Conservation (phyloP, 176 grass and related monocot genomes). For the Avena insularis region DNA sequence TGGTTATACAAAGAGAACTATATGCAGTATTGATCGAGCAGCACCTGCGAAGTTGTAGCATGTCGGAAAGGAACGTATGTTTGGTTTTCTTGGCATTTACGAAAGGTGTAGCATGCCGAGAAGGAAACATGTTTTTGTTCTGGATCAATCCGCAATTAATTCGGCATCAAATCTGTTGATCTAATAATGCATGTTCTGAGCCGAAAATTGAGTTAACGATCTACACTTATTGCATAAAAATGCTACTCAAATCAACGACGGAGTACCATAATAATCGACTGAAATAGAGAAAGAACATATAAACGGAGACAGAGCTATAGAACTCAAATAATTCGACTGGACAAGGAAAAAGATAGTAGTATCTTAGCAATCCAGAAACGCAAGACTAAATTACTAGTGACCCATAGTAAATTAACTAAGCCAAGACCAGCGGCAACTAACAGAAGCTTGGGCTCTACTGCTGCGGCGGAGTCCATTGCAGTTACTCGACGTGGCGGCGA, state of each 20-base stretch:
- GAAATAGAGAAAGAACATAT: neutral
- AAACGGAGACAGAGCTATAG: neutral
- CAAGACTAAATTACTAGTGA: neutral
- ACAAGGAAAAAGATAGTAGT: too few relatives aligned
- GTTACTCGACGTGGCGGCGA: neutral
- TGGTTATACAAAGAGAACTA: too few relatives aligned
- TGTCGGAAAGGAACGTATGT: too few relatives aligned
- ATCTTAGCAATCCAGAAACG: neutral
- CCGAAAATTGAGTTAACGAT: neutral
- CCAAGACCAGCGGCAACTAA: neutral
- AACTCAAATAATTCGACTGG: neutral
- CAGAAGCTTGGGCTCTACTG: neutral
- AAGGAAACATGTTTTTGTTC: neutral
- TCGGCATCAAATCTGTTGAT: neutral
- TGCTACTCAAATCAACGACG: too few relatives aligned
- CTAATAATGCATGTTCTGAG: neutral
- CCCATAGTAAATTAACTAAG: neutral
- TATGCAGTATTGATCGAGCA: too few relatives aligned
- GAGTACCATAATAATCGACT: neutral
- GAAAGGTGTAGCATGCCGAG: neutral
- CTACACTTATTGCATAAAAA: too few relatives aligned
- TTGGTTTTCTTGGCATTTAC: too few relatives aligned
- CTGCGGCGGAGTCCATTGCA: neutral
- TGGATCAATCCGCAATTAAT: neutral
- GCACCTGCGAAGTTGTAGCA: too few relatives aligned